Evolutionary conservation across 306 rosid genomes (phyloP), one percentile per base, ranked within the genome.

Genomic region (Sicyos edulis): DNA sequence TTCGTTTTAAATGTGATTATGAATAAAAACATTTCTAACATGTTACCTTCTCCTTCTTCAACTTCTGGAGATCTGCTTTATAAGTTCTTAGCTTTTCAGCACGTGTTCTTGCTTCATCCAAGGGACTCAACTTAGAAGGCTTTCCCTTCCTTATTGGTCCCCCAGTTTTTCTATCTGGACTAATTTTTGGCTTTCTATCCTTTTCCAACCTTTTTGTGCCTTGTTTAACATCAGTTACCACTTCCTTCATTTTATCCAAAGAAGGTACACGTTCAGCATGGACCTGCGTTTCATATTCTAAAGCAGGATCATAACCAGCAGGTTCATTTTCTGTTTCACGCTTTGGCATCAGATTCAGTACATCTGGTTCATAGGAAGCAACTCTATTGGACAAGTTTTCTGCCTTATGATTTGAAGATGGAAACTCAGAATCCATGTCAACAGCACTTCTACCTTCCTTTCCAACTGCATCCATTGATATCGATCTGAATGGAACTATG

Each of bases 61-160:
- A 76, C 83, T 91, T 95, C 84, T 87, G 99, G 74, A 95, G 99
- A 83, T 95, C 96, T 55, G 96, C 96, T 86, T 95, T 95, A 82
- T 77, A 95, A 76, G 80, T 87, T 71, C 97, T 81, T 67, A 95
- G 77, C 82, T 76, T 89, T 80, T 91, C 99, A 17, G 99, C 99
- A 15, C 99, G 99, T 59, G 91, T 92, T 11, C 91, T 83, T 2
- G 97, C 99, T 85, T 95, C 99, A 49, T 95, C 97, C 84, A 95
- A 79, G 68, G 96, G 97, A 91, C 92, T 95, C 77, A 71, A 80
- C 83, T 89, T 95, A 64, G 97, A 82, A 75, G 91, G 83, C 74
- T 83, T 91, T 78, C 88, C 95, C 83, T 84, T 86, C 84, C 97
- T 89, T 74, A 95, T 83, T 37, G 96, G 97, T 22, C 97, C 99